Conservation (phyloP, 495 filamentous ascomycete species). For the Aspergillus leporis region DNA sequence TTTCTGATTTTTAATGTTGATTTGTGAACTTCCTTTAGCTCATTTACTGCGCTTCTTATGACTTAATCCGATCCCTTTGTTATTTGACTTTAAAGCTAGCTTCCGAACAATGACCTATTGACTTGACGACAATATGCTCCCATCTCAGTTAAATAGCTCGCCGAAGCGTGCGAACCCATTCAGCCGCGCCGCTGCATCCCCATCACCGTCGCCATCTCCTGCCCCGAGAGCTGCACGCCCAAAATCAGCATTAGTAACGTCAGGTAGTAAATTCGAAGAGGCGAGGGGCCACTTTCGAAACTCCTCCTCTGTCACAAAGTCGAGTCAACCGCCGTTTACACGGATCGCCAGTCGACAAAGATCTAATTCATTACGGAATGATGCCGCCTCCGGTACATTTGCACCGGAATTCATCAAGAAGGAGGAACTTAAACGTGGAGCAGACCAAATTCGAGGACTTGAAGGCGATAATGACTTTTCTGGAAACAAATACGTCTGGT, state of each 20-base stretch:
- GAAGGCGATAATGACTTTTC: conserved; percentile 98
- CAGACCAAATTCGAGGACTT: conserved; percentile 71
- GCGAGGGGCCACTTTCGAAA: conserved; percentile 55
- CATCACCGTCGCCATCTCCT: conserved; percentile 63
- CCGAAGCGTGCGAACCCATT: conserved; percentile 78
- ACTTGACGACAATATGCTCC: conserved; percentile 40
- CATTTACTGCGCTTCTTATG: conserved; percentile 11
- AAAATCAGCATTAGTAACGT: conserved; percentile 69
- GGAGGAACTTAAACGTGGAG: conserved; percentile 65
- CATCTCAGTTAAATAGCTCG: conserved; percentile 47
- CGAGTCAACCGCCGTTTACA: conserved; percentile 30
- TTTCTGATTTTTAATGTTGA: conserved; percentile 6
- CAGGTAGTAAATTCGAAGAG: conserved; percentile 46
- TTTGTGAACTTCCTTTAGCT: conserved; percentile 12
- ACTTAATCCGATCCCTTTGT: conserved; percentile 16
- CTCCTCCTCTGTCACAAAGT: conserved; percentile 52
- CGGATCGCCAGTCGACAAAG: conserved; percentile 42
- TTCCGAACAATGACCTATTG: conserved; percentile 36
- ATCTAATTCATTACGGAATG: conserved; percentile 60
- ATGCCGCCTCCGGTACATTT: conserved; percentile 73
- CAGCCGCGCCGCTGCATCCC: conserved; percentile 58
- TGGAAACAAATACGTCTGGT: conserved; percentile 98
- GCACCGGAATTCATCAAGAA: conserved; percentile 93
- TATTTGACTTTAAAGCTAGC: not conserved
- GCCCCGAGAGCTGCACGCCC: conserved; percentile 55